Evolutionary conservation across 257 asterid genomes (phyloP).

Genomic region (Gentiana dahurica): DNA sequence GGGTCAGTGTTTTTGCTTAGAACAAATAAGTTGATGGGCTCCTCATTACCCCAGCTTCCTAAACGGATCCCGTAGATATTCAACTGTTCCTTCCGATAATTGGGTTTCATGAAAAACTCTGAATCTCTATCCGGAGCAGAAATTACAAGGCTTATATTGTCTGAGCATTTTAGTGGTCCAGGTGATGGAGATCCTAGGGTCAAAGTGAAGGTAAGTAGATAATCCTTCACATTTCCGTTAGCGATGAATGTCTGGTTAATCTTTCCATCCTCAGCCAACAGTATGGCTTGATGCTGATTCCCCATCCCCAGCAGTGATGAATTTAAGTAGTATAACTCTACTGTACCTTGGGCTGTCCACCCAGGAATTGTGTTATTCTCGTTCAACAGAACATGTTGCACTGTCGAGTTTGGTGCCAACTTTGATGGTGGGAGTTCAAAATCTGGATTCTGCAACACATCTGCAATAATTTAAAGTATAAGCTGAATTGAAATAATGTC

Average conservation of each 20-base stretch:
- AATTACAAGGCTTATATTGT: slow-evolving; percentile 44
- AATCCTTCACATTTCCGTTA: slow-evolving; percentile 18
- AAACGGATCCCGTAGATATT: slow-evolving; percentile 38
- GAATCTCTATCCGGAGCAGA: slow-evolving; percentile 48
- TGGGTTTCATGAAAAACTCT: slow-evolving; percentile 20
- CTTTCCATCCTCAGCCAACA: slow-evolving; percentile 39
- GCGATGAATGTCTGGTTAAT: slow-evolving; percentile 45
- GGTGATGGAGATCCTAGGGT: slow-evolving; percentile 1
- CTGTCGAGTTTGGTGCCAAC: slow-evolving; percentile 26
- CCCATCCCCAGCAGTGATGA: slow-evolving; percentile 14
- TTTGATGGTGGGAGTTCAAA: slow-evolving; percentile 43
- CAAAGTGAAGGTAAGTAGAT: slow-evolving; percentile 40
- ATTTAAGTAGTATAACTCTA: slow-evolving; percentile 28
- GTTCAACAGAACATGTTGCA: slow-evolving; percentile 22
- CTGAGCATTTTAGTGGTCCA: slow-evolving; percentile 26
- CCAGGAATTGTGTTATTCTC: slow-evolving; percentile 41
- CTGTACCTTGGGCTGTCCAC: slow-evolving; percentile 44
- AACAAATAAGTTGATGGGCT: slow-evolving; percentile 34
- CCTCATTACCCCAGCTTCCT: slow-evolving; percentile 49
- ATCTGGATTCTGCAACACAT: slow-evolving; percentile 43
- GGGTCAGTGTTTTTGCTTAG: slow-evolving; percentile 30
- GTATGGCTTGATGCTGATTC: slow-evolving; percentile 32
- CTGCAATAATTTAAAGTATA: slow-evolving; percentile 11
- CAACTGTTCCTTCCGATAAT: slow-evolving; percentile 30
- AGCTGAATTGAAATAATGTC: background rate